Evolutionary conservation across 2,329 filamentous ascomycete genomes (phyloP), one percentile per base, ranked within the genome.

Genomic region (Trichoderma oligosporum): DNA sequence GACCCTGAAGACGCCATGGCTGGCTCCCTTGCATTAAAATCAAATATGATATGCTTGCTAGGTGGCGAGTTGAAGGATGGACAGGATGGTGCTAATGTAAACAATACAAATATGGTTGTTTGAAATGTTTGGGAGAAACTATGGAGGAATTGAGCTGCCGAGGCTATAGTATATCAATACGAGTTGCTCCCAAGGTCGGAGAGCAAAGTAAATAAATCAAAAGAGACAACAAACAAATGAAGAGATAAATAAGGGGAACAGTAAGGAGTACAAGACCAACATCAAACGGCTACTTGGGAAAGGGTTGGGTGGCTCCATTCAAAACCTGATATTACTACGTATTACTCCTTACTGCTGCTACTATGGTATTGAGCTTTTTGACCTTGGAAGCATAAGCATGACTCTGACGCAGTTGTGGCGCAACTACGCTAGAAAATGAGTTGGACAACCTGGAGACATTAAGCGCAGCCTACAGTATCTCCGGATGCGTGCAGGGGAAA

Each of bases 1-100:
- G 51, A 38, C 41, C 51, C 41, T 20, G 42, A 48, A 41, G 53
- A 33, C n/a, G 36, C 33, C 44, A 56, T 56, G 25, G 29, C 27
- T 47, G 36, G 25, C 36, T 3, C 35, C 36, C 51, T 36, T 29
- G 24, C 39, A 36, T 38, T 7, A 14, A 16, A 7, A n/a, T 24
- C 9, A n/a, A 20, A 29, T 38, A n/a, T 29, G 9, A 27, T n/a
- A 47, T 24, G 42, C 33, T 33, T 2, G 14, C 36, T 25, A 8
- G n/a, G 27, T 35, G 44, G 44, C 14, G 25, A 29, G 25, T 12
- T 39, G 24, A 27, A 3, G 24, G 35, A 12, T 14, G 20, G 35
- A 12, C 29, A 36, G 24, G 18, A 18, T 27, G 25, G 38, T 9
- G 18, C 22, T 22, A 41, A 20, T 39, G 20, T 14, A 25, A 8